Evolutionary conservation across 805 yeast species (phyloP), one percentile per base, ranked within the genome.

Genomic region (Ogataea naganishii): DNA sequence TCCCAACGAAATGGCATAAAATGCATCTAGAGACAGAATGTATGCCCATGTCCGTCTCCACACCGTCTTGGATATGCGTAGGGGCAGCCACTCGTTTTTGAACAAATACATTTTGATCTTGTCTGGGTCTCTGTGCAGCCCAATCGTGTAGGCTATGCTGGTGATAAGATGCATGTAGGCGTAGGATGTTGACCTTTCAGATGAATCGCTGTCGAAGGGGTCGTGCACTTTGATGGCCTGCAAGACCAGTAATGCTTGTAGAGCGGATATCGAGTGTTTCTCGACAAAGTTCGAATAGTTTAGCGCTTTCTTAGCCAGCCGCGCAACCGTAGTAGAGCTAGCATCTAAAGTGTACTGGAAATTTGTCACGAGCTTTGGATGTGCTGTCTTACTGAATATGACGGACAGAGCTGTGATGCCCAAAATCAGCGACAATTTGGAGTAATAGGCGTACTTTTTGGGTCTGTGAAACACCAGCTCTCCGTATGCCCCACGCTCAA

Each of bases 101-200:
- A 24, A 5, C n/a, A n/a, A 4, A 4, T 20, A 18, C 10, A 4
- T 9, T 19, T 11, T 10, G 12, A 24, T 13, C 12, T 18, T 30
- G 4, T 30, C 14, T 5, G 32, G 32, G 13, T 30, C 27, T 14
- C 27, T 30, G 16, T 30, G 27, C 11, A 19, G 13, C 2, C 27
- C 32, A 10, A 28, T 7, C 13, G 31, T 17, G 10, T 11, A 15
- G 4, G 31, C 19, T 17, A 28, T 22, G 3, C 11, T 6, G 4
- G 23, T 14, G 4, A 13, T 14, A 4, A 11, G 12, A 18, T 28
- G 31, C 8, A 28, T 18, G 12, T 15, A 16, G 4, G 11, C 9
- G 11, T 21, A 21, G 5, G 25, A 20, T 18, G 22, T 28, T 6
- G 25, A 12, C 10, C 12, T 13, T 18, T 20, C 25, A 7, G 17